Evolutionary conservation across 495 filamentous ascomycete species (phyloP).

Genomic region (Xylaria palmicola): DNA sequence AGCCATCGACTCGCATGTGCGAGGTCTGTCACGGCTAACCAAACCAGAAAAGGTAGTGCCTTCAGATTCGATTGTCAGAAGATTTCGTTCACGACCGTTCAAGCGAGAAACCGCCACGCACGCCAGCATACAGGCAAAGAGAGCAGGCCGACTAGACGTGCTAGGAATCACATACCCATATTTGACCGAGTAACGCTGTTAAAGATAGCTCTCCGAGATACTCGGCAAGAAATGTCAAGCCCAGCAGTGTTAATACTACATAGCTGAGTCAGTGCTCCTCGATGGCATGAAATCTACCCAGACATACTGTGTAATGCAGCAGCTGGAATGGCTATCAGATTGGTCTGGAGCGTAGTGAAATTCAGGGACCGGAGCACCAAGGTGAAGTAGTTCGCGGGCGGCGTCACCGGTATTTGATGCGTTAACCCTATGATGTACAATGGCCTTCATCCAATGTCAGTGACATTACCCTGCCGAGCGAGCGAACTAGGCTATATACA

Average conservation of each 20-base stretch:
- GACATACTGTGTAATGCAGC: background rate
- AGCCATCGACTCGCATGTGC: slow-evolving; percentile 47
- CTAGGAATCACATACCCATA: slow-evolving; percentile 21
- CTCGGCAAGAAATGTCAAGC: background rate
- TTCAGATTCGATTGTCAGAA: background rate
- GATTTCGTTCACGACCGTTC: background rate
- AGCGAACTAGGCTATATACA: background rate
- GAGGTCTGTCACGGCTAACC: slow-evolving; percentile 45
- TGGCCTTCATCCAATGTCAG: slow-evolving; percentile 33
- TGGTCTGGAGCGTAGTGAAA: slow-evolving; percentile 65
- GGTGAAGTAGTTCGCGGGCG: slow-evolving; percentile 60
- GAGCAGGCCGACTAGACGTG: background rate
- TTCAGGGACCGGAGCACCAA: slow-evolving; percentile 58
- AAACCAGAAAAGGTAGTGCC: slow-evolving; percentile 52
- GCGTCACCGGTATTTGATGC: slow-evolving; percentile 56
- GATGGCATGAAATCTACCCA: background rate
- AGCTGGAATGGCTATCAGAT: slow-evolving; percentile 23
- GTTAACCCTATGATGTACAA: slow-evolving; percentile 63
- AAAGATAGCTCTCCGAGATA: slow-evolving; percentile 16
- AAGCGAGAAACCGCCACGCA: background rate
- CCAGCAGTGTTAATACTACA: background rate
- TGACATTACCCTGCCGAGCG: background rate
- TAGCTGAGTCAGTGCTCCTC: background rate
- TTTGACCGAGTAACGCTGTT: slow-evolving; percentile 18
- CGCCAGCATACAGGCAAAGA: background rate